A percentile compares a stretch with the other conserved stretches of the same genome.
Conservation (phyloP, 2,329 filamentous ascomycete genomes). For the Daldinia eschscholtzii region DNA sequence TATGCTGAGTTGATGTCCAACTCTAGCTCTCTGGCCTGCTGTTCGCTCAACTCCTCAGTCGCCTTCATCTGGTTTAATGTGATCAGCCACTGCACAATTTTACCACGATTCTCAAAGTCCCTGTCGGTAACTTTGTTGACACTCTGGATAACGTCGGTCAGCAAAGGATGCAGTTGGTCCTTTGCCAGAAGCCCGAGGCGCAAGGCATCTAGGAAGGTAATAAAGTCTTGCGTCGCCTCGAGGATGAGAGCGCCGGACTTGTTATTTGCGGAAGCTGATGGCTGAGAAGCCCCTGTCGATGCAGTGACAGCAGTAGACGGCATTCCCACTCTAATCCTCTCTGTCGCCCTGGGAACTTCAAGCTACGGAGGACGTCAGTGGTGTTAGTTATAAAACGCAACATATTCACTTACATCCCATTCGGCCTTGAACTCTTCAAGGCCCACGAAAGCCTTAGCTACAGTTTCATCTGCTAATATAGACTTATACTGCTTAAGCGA, state of each 20-base stretch:
- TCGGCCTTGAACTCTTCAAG: constrained; percentile 90
- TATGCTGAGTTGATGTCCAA: constrained; percentile 96
- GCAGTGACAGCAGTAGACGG: constrained; percentile 82
- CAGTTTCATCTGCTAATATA: constrained; percentile 88
- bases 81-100: constrained; percentile 99
- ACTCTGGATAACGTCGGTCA: constrained; percentile 95
- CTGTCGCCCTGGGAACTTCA: constrained; percentile 93
- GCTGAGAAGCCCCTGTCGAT: constrained; percentile 60
- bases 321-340: constrained; percentile 91
- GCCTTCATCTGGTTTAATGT: constrained; percentile 98
- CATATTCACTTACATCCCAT: constrained; percentile 77
- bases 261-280: constrained; percentile 58
- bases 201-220: constrained; percentile 95
- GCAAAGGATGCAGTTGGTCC: constrained; percentile 92
- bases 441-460: constrained; percentile 88
- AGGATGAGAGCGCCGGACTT: constrained; percentile 78
- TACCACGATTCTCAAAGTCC: constrained; percentile 94
- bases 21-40: constrained; percentile 88
- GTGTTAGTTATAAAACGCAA: background rate
- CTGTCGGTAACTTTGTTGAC: constrained; percentile 97
- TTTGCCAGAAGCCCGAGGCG: constrained; percentile 93
- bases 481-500: constrained; percentile 97
- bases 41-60: constrained; percentile 87
- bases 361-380: constrained; percentile 66
- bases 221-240: constrained; percentile 96